Conservation (phyloP, 768 basidiomycete genomes). For the Calocybe indica region DNA sequence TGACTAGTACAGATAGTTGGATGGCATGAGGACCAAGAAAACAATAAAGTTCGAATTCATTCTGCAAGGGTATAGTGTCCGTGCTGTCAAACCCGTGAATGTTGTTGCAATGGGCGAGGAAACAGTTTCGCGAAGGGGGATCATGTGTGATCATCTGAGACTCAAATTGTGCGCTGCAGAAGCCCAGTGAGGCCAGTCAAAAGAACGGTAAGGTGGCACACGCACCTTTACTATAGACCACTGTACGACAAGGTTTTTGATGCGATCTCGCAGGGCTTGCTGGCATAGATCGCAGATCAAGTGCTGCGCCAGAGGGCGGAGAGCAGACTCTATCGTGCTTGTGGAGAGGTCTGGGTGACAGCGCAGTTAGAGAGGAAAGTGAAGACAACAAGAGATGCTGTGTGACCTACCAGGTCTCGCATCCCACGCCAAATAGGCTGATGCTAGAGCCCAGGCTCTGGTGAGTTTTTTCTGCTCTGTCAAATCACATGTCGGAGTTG, state of each 20-base stretch:
- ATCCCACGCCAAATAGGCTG: constrained; percentile 82
- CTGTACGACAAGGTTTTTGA: constrained; percentile 62
- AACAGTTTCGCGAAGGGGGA: not conserved
- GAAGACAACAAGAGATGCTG: not conserved
- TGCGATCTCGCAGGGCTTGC: constrained; percentile 53
- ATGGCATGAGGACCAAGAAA: not conserved
- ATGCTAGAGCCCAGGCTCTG: constrained; percentile 77
- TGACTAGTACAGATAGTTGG: not conserved
- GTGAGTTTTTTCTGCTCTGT: constrained; percentile 74
- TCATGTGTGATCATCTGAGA: not conserved
- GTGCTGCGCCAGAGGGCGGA: constrained; percentile 64
- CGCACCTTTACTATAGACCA: constrained; percentile 78
- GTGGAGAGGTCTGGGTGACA: constrained; percentile 58
- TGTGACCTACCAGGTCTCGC: constrained; percentile 59
- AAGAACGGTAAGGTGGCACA: not conserved
- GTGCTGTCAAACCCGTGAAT: not conserved
- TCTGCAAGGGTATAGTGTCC: no score
- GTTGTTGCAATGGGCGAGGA: constrained; percentile 1
- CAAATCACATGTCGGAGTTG: constrained; percentile 63
- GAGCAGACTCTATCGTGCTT: constrained; percentile 63
- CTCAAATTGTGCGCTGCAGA: constrained; percentile 51
- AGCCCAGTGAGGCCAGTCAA: constrained; percentile 2
- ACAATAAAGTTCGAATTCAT: not conserved
- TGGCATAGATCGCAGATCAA: constrained; percentile 67
- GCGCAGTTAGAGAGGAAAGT: constrained; percentile 6